Base-by-base conservation (phyloP, 108 stramenopile species). In the Parmales sp. region DNA sequence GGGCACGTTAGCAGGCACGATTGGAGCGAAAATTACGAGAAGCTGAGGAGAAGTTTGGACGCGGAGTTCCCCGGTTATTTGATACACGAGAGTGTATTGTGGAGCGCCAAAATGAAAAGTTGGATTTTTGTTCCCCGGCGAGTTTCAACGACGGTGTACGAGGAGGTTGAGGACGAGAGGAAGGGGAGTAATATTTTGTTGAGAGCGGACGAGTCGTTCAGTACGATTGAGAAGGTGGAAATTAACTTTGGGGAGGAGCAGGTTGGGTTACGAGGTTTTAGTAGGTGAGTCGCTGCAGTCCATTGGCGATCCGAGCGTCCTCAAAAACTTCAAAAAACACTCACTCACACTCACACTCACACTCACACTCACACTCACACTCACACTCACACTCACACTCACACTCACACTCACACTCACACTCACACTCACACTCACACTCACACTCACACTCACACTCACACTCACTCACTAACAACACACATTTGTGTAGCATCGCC, bases 101-200 rank as follows among this genome's bases (percentile, higher is more conserved):
- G 95, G 95, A 82, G 81, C 48, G 41, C 8, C 11, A 68, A 86
- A 69, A 68, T 89, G 82, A 72, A 78, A 44, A 85, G 89, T 63
- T 96, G 95, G 95, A 83, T 96, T 22, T 96, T 96, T 72, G 66
- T 92, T 66, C 95, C 95, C 3, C 80, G 95, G 31, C 80, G 95
- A 44, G 83, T 96, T 51, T 90, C 89, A 26, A 67, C 76, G 19
- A 77, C 81, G 36, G 73, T 73, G 18, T 96, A 96, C 78, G 88
- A 96, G 75, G 95, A 96, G 31, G 81, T 75, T 1, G 26, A 64
- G 71, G 95, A 96, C 71, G 95, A 96, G 70, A 81, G 71, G 54
- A 79, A 76, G 63, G 95, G 95, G 4, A 83, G 81, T 45, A 89
- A 94, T 78, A 90, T 89, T 66, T 70, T 94, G 23, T 81, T 93